Evolutionary conservation across 140 eudicot genomes (phyloP).

Genomic region (Ambrosia hybrid): DNA sequence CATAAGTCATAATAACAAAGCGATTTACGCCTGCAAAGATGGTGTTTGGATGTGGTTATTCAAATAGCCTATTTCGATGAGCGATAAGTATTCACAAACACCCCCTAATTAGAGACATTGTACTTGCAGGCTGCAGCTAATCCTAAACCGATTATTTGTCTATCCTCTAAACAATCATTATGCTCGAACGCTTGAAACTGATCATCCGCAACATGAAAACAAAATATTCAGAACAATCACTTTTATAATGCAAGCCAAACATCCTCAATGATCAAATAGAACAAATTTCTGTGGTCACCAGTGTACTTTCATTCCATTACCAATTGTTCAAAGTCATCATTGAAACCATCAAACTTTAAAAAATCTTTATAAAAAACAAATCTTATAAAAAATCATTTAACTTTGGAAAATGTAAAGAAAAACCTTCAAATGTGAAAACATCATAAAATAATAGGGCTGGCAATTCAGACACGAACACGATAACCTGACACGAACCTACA

Average conservation of each 20-base stretch:
- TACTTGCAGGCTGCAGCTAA: conserved; percentile 10
- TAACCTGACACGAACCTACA: too few species aligned
- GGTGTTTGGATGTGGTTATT: neutral
- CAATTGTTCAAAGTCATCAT: neutral
- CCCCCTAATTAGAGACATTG: neutral
- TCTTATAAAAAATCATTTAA: neutral
- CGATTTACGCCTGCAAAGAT: neutral
- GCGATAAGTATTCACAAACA: neutral
- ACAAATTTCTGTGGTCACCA: neutral
- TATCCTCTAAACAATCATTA: neutral
- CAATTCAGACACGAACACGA: too few species aligned
- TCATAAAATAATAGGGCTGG: too few species aligned
- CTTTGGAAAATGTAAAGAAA: conserved; percentile 1
- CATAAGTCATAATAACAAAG: neutral
- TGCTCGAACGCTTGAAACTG: neutral
- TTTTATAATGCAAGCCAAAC: conserved; percentile 4
- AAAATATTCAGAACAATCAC: neutral
- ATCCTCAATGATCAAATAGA: conserved; percentile 1
- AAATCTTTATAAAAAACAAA: neutral
- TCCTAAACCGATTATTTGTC: neutral
- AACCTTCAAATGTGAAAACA: neutral
- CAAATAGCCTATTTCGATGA: neutral
- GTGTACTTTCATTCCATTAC: neutral
- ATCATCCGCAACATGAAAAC: neutral
- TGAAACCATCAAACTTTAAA: neutral